Base-by-base conservation (phyloP, 139 green algal genomes). In the Tetradesmus obliquus region DNA sequence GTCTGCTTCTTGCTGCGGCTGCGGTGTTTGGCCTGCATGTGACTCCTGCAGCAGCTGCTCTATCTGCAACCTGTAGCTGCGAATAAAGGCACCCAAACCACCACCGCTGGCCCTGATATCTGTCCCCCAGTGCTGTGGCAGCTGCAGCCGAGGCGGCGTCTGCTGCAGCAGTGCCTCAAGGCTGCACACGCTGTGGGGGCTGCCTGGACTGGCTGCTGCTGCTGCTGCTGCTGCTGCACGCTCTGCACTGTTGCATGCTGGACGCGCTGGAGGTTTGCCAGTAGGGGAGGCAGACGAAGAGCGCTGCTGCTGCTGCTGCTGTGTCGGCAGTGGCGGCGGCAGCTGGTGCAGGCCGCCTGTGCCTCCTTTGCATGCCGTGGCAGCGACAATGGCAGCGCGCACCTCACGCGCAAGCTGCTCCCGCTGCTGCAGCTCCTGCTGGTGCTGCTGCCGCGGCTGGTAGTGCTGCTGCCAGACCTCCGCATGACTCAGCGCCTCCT, bases 371-470 rank as follows among this genome's bases (percentile, higher is more conserved):
- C 66, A 7, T 76, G 66, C 66, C 15, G 22, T 55, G 3, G 57
- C 84, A n/a, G 66, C n/a, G 13, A 10, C 66, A 32, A 88, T 88
- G 3, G 84, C 84, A 55, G 84, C 84, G 57, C 79, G 84, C 13
- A 88, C 84, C 19, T 57, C 84, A 15, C 45, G 22, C 17, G 57
- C n/a, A 8, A 88, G 84, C 84, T 88, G 57, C 57, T 69, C 9
- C 57, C 57, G 55, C 84, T 79, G 57, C 84, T 88, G 55, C 55
- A 79, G n/a, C 57, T 88, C 22, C 32, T 84, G 66, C 86, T 90
- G 55, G 32, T 90, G 86, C 53, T 90, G 66, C 69, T 90, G 86
- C n/a, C 22, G 71, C 69, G 51, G 32, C 60, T 76, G 71, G 86
- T 88, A 58, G 17, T 87, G 74, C 74, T 82, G 74, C 74, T 53